Conservation (phyloP, 352 stramenopile genomes). For the Pythium guiyangense region DNA sequence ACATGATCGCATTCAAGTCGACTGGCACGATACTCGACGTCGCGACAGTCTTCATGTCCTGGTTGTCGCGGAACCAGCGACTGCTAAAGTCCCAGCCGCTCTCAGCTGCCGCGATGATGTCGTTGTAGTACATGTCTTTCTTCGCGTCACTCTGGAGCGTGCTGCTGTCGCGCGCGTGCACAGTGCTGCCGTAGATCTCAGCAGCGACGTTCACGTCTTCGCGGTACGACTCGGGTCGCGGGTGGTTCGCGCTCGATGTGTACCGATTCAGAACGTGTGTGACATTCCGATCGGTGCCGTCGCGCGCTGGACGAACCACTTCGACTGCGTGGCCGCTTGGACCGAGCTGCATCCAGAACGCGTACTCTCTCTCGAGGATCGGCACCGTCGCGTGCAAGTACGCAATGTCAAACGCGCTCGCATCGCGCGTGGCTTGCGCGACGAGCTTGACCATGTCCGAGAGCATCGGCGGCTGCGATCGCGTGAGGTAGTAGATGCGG, state of each 20-base stretch:
- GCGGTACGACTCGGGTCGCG: slow-evolving; percentile 84
- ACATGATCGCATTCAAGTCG: slow-evolving; percentile 85
- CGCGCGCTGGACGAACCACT: slow-evolving; percentile 18
- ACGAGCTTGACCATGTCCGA: slow-evolving; percentile 81
- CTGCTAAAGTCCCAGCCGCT: slow-evolving; percentile 91
- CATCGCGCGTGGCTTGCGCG: slow-evolving; percentile 24
- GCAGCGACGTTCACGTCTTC: slow-evolving; percentile 72
- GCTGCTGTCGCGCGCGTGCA: slow-evolving; percentile 24
- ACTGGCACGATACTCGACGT: slow-evolving; percentile 73
- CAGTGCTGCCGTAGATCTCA: slow-evolving; percentile 50
- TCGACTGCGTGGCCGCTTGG: slow-evolving; percentile 56
- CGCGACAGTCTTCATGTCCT: slow-evolving; percentile 66
- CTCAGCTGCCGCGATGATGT: slow-evolving; percentile 80
- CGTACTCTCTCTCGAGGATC: slow-evolving; percentile 77
- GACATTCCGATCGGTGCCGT: not conserved
- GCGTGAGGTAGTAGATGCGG: slow-evolving; percentile 88
- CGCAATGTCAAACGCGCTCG: slow-evolving; percentile 24
- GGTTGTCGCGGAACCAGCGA: slow-evolving; percentile 63
- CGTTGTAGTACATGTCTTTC: slow-evolving; percentile 77
- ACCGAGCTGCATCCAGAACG: slow-evolving; percentile 81
- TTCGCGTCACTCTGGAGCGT: slow-evolving; percentile 33
- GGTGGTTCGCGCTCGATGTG: slow-evolving; percentile 60
- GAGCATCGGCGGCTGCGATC: slow-evolving; percentile 89
- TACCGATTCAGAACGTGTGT: slow-evolving; percentile 77
- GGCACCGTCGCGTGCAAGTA: slow-evolving; percentile 52